Base-by-base conservation (phyloP, 139 green algal genomes). In the Eudorina sp. region DNA sequence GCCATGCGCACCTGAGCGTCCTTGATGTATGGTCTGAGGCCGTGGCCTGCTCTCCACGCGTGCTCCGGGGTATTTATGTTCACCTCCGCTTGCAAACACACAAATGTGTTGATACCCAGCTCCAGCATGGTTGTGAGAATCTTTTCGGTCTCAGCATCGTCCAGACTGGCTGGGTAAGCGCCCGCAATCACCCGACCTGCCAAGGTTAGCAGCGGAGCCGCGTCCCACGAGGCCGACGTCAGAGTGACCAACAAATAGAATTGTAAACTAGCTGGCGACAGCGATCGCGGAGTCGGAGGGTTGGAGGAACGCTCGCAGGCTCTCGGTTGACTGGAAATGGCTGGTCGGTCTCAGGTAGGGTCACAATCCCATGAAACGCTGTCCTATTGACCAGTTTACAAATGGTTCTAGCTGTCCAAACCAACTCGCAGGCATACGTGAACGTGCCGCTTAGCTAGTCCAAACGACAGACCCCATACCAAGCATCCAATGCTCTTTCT, bases 61-160 rank as follows among this genome's bases (percentile, higher is more conserved):
- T 90, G 77, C 66, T 97, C 95, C 13, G 94, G 91, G 2, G 92
- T 94, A 58, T 96, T 93, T 38, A 97, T 94, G 60, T 92, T 94
- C 5, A 97, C 95, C 68, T 98, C 96, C 16, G 95, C 95, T 93
- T 98, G 96, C 19, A 98, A 84, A 89, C 96, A 98, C 16, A 98
- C 96, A 80, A 98, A 98, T 0, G 94, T 96, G 85, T 95, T 96
- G 2, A 97, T 91, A 31, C 96, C 96, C 25, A 96, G 88, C 87
- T 96, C 92, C n/a, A 97, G 95, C 72, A 98, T 89, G 1, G 86
- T 91, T 1, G 86, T 95, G 0, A 98, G 88, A 27, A 97, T 95
- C 21, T 86, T 83, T 21, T 96, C 92, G 13, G 95, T 98, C 62
- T 98, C 96, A 0, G 31, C 76, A 36, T 97, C 95, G 48, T 96